phyloP scores from a whole-genome alignment of 305 asterid genomes.

The Stenogyne calaminthoides region DNA sequence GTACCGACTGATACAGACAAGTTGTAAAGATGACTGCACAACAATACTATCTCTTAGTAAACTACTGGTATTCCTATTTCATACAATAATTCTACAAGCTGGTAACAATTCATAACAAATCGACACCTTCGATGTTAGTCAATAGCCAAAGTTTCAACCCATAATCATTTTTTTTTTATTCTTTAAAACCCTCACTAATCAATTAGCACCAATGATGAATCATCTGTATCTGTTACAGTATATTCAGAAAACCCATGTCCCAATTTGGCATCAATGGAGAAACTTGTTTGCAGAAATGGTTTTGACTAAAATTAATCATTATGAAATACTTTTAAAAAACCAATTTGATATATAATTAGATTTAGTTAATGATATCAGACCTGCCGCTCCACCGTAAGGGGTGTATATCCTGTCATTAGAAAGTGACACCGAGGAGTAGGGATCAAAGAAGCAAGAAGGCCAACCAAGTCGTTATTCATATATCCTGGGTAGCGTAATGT shows the following conservation, averaged over 20 bases:
- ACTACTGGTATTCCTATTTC: neutral
- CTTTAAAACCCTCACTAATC: neutral
- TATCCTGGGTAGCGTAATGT: slow-evolving; percentile 98
- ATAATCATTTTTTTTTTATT: neutral
- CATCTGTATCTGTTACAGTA: neutral
- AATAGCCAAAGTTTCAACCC: neutral
- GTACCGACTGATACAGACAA: slow-evolving; percentile 6
- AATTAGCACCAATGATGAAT: neutral
- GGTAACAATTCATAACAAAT: neutral
- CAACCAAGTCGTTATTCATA: slow-evolving; percentile 99
- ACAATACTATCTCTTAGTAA: neutral
- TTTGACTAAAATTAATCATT: neutral
- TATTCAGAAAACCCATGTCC: neutral
- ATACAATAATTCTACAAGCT: slow-evolving; percentile 9
- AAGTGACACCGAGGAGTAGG: slow-evolving; percentile 99
- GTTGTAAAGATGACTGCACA: neutral
- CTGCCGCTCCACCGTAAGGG: slow-evolving; percentile 99
- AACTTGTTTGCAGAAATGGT: neutral
- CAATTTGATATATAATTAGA: neutral
- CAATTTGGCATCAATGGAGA: slow-evolving; percentile 5
- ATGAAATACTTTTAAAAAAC: neutral
- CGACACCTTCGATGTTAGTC: neutral
- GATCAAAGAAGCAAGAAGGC: slow-evolving; percentile 97
- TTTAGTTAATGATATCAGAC: slow-evolving; percentile 45
- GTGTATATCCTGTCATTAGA: slow-evolving; percentile 98